phyloP scores from a whole-genome alignment of 139 green algal genomes.

The Trebouxia sp. region DNA sequence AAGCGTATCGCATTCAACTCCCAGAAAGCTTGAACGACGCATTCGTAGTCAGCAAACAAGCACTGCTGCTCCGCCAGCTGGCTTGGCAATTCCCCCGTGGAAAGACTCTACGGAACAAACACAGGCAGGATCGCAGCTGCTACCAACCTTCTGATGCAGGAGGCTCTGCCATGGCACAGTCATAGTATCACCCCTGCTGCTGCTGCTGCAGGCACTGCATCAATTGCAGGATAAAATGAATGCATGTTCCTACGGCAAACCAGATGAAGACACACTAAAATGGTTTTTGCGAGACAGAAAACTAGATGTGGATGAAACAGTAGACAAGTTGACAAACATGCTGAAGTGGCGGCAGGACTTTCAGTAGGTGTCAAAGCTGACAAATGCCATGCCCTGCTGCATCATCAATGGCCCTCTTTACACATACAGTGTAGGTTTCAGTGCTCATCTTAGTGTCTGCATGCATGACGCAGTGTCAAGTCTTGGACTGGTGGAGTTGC shows the following conservation, averaged over 20 bases:
- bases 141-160: no score
- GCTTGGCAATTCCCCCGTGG: constrained; percentile 1
- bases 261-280: constrained; percentile 53
- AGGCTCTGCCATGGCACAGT: no score
- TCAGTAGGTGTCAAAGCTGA: constrained; percentile 42
- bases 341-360: constrained; percentile 70
- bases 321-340: constrained; percentile 74
- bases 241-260: constrained; percentile 7
- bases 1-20: not conserved
- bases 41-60: not conserved
- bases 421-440: not conserved
- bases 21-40: not conserved
- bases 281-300: constrained; percentile 85
- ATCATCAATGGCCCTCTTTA: not conserved
- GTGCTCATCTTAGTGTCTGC: no score
- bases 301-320: constrained; percentile 79
- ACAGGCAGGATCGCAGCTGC: no score
- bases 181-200: not conserved
- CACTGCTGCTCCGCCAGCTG: not conserved
- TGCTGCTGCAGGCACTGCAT: constrained; percentile 53
- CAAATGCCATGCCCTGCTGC: not conserved
- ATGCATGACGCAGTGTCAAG: no score
- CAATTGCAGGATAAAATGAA: constrained; percentile 49
- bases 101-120: not conserved
- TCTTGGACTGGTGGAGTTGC: no score